A percentile compares a stretch with the other conserved stretches of the same genome.
phyloP scores from a whole-genome alignment of 2,329 filamentous ascomycete species.

The Ceratocystis smalleyi region DNA sequence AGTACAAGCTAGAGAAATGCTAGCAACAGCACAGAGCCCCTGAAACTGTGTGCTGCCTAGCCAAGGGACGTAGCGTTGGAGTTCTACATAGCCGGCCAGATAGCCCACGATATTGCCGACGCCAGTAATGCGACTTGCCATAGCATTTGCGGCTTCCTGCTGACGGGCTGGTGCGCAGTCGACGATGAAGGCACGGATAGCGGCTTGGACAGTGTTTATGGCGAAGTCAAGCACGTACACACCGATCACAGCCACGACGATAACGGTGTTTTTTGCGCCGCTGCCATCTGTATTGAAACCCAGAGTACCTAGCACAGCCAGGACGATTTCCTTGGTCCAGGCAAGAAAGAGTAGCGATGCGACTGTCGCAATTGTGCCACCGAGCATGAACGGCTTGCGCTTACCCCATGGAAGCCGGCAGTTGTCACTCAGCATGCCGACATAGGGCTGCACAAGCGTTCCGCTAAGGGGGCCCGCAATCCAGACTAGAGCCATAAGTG shows the following conservation, averaged over 20 bases:
- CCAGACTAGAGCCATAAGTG: slow-evolving; percentile 70
- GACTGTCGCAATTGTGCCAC: slow-evolving; percentile 51
- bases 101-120: slow-evolving; percentile 86
- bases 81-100: slow-evolving; percentile 67
- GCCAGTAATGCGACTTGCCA: slow-evolving; percentile 76
- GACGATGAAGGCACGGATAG: slow-evolving; percentile 80
- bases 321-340: slow-evolving; percentile 59
- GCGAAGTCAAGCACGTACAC: slow-evolving; percentile 87
- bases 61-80: slow-evolving; percentile 60
- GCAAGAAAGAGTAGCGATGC: slow-evolving; percentile 52
- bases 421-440: slow-evolving; percentile 67
- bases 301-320: slow-evolving; percentile 51
- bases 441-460: slow-evolving; percentile 64
- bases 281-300: slow-evolving; percentile 51
- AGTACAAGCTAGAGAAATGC: slow-evolving; percentile 53
- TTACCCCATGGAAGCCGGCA: slow-evolving; percentile 61
- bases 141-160: slow-evolving; percentile 84
- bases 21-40: slow-evolving; percentile 74
- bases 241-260: slow-evolving; percentile 66
- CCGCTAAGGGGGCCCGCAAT: slow-evolving; percentile 64
- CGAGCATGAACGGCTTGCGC: slow-evolving; percentile 67
- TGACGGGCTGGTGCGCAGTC: slow-evolving; percentile 86
- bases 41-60: slow-evolving; percentile 86
- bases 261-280: slow-evolving; percentile 49
- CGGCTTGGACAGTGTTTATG: slow-evolving; percentile 94